Evolutionary conservation across 202 grass and related monocot species (phyloP), one percentile per base, ranked within the genome.

Genomic region (Schoenoplectus tabernaemontani): DNA sequence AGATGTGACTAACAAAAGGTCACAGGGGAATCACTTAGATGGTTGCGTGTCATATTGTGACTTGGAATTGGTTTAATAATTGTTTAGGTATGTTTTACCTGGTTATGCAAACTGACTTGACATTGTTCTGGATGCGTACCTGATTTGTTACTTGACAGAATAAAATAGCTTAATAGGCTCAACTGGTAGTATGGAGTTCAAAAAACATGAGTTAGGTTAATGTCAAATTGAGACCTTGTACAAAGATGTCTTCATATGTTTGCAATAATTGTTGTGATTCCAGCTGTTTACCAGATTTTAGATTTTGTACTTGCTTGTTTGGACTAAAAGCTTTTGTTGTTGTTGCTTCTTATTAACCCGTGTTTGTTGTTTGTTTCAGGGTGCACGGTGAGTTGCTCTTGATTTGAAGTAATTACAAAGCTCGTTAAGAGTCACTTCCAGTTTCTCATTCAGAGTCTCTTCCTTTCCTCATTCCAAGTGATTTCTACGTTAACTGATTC

Each of bases 361-460:
- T 65, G 2, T 82, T 86, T 60, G 81, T 82, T 76, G 60, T 47
- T 48, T 84, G 20, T 82, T 93, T 82, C 93, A 97, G 93, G 86
- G 83, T 86, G 82, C 93, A 93, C 93, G 90, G 93, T 97, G 78
- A 91, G 93, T 79, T 11, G 70, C n/a, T 23, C 28, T 64, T 58
- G 57, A 39, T 68, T 78, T 33, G 51, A 83, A 39, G 37, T 39
- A 4, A 39, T 39, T 39, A 4, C 37, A 5, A 39, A 39, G 37
- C 6, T 39, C 6, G 4, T 39, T 39, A 39, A 5, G 37, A 77
- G 80, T 38, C 44, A 24, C 7, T 57, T 83, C n/a, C 53, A 57
- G 16, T 57, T 57, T 17, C 17, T 57, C 4, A 22, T 57, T 57
- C 7, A 4, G 4, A 57, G 53, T 20, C n/a, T 23, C 19, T 74